Conservation (phyloP, 2,329 filamentous ascomycete genomes). For the Biscogniauxia marginata region DNA sequence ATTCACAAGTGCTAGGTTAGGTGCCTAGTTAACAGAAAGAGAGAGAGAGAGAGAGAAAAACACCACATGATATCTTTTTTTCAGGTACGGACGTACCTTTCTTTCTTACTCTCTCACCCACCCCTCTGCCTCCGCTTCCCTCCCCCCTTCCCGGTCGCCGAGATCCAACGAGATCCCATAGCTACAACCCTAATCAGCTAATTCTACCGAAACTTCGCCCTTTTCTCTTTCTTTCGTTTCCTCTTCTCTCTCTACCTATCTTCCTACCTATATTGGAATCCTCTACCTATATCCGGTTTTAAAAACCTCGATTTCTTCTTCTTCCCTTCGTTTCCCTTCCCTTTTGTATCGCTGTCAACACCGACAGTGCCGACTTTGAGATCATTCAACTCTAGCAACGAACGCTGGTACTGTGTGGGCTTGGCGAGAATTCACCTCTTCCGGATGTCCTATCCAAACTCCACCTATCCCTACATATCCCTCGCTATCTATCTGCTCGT, state of each 20-base stretch:
- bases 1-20: too few species aligned
- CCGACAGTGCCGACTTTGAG: background rate
- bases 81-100: too few species aligned
- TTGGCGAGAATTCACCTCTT: background rate
- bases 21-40: background rate
- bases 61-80: background rate
- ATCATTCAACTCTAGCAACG: background rate
- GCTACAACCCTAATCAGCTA: background rate
- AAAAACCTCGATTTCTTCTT: background rate
- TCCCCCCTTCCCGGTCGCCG: background rate
- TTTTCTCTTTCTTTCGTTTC: background rate
- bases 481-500: background rate
- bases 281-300: too few species aligned
- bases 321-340: background rate
- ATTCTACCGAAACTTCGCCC: background rate
- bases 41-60: background rate
- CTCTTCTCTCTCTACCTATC: background rate
- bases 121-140: background rate
- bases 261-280: too few species aligned
- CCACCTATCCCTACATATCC: background rate
- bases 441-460: background rate
- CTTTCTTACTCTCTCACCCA: background rate
- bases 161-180: background rate
- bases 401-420: background rate
- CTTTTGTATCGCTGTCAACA: background rate